Percentiles rank a stretch among this genome's conserved stretches.
These are phyloP conservation scores for Casuarina equisetifolia DNA, from an alignment of 306 rosid species.

Conservation along the genomic window DNA sequence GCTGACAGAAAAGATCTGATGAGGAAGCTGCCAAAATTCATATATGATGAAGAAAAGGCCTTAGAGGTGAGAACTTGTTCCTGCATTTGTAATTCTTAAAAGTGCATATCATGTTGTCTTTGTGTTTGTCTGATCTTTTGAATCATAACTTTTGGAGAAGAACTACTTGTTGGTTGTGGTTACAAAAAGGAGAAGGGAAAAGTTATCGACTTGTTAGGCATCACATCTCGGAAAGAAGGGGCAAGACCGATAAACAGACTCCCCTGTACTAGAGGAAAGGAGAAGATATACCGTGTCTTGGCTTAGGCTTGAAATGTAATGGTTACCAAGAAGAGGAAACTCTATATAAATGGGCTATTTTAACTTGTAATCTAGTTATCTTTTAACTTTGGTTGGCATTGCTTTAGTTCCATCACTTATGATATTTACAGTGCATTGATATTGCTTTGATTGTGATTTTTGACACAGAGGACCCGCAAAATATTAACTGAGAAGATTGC, in stretches of 20 bases:
- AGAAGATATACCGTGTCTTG: background rate
- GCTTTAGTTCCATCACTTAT: background rate
- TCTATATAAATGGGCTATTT: background rate
- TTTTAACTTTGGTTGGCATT: slow-evolving; percentile 8
- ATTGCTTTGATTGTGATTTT: slow-evolving; percentile 3
- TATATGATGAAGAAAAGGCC: slow-evolving; percentile 67
- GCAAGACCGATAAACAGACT: too few relatives aligned
- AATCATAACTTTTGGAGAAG: background rate
- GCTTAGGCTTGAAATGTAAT: background rate
- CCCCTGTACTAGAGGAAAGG: too few relatives aligned
- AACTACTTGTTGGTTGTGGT: background rate
- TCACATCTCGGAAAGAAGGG: background rate
- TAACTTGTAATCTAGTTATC: background rate
- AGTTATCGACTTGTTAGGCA: background rate
- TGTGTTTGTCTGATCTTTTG: slow-evolving; percentile 2
- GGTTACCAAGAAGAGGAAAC: background rate
- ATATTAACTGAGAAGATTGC: slow-evolving; percentile 54
- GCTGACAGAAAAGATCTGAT: slow-evolving; percentile 55
- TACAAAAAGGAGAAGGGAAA: background rate
- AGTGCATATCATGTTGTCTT: slow-evolving; percentile 8
- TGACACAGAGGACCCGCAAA: slow-evolving; percentile 52
- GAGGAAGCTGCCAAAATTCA: slow-evolving; percentile 68
- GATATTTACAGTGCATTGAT: background rate
- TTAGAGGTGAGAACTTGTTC: slow-evolving; percentile 51
- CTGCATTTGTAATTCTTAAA: slow-evolving; percentile 19